These are phyloP conservation scores for Leccinum pallidistipes DNA, from an alignment of 1,284 basidiomycete species.

Conservation along the genomic window DNA sequence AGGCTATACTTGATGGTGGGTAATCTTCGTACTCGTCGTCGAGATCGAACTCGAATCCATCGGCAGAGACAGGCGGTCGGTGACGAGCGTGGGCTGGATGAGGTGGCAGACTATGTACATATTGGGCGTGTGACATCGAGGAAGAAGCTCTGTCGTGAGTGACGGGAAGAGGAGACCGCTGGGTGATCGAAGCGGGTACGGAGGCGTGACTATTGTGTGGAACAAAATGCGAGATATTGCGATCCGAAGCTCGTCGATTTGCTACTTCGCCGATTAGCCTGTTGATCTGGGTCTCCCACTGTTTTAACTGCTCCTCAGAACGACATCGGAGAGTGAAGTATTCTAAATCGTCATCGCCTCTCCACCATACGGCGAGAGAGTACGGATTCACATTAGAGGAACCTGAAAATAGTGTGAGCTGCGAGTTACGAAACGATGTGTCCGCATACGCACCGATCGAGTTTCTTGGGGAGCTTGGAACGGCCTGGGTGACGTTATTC, in stretches of 20 bases:
- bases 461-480: slow-evolving; percentile 53
- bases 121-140: slow-evolving; percentile 34
- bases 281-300: slow-evolving; percentile 91
- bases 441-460: slow-evolving; percentile 54
- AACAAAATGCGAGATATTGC: slow-evolving; percentile 45
- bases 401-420: slow-evolving; percentile 32
- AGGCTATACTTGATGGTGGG: slow-evolving; percentile 48
- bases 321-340: slow-evolving; percentile 94
- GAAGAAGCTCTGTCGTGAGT: slow-evolving; percentile 45
- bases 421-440: slow-evolving; percentile 3
- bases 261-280: slow-evolving; percentile 79
- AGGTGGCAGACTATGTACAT: slow-evolving; percentile 34
- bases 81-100: slow-evolving; percentile 42
- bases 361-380: slow-evolving; percentile 89
- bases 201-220: slow-evolving; percentile 31
- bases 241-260: slow-evolving; percentile 61
- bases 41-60: slow-evolving; percentile 64
- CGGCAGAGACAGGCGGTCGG: slow-evolving; percentile 53
- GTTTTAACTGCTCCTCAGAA: slow-evolving; percentile 88
- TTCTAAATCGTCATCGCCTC: slow-evolving; percentile 89
- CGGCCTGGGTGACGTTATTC: slow-evolving; percentile 89
- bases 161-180: slow-evolving; percentile 37
- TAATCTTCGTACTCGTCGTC: slow-evolving; percentile 79
- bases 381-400: slow-evolving; percentile 51
- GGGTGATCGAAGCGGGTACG: slow-evolving; percentile 25